Evolutionary conservation across 2,329 filamentous ascomycete genomes (phyloP).

Genomic region (Penicillium capsulatum): DNA sequence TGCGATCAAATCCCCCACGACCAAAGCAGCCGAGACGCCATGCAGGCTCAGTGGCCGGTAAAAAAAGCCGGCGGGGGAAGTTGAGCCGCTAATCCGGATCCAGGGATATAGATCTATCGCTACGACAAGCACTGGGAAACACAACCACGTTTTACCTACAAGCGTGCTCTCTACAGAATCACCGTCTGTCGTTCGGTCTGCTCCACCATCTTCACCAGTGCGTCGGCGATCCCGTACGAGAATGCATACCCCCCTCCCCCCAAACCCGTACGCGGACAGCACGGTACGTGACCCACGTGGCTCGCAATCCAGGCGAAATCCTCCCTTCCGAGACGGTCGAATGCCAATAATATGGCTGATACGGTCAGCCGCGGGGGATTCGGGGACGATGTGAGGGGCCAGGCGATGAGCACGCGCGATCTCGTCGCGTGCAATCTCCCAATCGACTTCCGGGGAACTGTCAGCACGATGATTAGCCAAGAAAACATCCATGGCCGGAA

Average conservation of each 20-base stretch:
- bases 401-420: constrained; percentile 38
- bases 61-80: constrained; percentile 12
- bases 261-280: constrained; percentile 38
- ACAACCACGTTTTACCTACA: too few relatives aligned
- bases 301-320: constrained; percentile 35
- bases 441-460: constrained; percentile 35
- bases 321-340: constrained; percentile 33
- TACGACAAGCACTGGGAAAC: too few relatives aligned
- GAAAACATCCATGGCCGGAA: background rate
- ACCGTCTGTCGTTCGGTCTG: constrained; percentile 30
- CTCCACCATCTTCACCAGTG: constrained; percentile 35
- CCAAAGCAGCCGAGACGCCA: background rate
- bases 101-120: background rate
- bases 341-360: constrained; percentile 37
- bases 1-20: too few relatives aligned
- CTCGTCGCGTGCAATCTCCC: constrained; percentile 37
- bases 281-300: constrained; percentile 23
- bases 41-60: constrained; percentile 14
- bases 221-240: constrained; percentile 36
- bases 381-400: constrained; percentile 36
- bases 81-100: constrained; percentile 11
- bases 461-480: constrained; percentile 3
- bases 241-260: constrained; percentile 39
- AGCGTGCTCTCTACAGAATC: constrained; percentile 20
- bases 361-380: constrained; percentile 24